Percentiles rank a stretch among this genome's conserved stretches.
Evolutionary conservation across 495 filamentous ascomycete species (phyloP).

Genomic region (Tricharina praecox): DNA sequence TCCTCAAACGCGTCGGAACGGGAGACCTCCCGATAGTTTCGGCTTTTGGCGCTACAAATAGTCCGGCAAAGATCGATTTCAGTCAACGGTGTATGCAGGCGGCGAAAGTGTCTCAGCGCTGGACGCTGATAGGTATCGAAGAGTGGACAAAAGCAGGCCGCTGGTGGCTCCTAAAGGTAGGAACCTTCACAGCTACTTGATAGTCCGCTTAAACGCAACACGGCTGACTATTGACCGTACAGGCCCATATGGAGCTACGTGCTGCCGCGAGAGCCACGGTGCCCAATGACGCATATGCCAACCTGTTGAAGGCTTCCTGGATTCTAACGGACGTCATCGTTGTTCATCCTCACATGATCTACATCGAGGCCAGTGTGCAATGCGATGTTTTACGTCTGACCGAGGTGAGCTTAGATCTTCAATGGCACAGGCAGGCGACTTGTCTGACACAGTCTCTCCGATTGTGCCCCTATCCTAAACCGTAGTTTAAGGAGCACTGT

Average conservation of each 20-base stretch:
- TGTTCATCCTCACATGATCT: constrained; percentile 11
- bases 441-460: no score
- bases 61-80: no score
- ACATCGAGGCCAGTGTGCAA: constrained; percentile 7
- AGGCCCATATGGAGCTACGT: constrained; percentile 16
- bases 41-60: no score
- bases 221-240: no score
- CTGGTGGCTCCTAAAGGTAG: constrained; percentile 27
- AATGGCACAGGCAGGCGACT: no score
- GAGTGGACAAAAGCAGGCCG: constrained; percentile 27
- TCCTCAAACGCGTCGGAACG: constrained; percentile 10
- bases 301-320: constrained; percentile 26
- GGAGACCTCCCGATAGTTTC: no score
- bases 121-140: constrained; percentile 25
- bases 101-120: constrained; percentile 19
- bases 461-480: no score
- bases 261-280: not conserved
- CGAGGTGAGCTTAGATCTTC: constrained; percentile 18
- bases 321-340: constrained; percentile 21
- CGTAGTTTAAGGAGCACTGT: no score
- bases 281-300: no score
- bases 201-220: no score
- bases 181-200: no score
- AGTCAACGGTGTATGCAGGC: not conserved
- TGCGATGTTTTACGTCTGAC: constrained; percentile 9